These are phyloP conservation scores for Daucus carota DNA, from an alignment of 129 eudicot species.

Conservation along the genomic window DH1_v3.0 NC_030389.2:38520501-38521000, in stretches of 20 bases:
- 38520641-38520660: background rate
- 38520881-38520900: background rate
- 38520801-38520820: too few relatives aligned
- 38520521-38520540: slow-evolving; percentile 28
- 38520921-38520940: background rate
- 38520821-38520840: too few relatives aligned
- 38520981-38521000: background rate
- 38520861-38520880: too few relatives aligned
- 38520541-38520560: background rate
- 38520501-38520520: slow-evolving; percentile 29
- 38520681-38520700: background rate
- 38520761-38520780: background rate
- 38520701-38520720: background rate
- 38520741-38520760: background rate
- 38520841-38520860: too few relatives aligned
- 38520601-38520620: slow-evolving; percentile 13
- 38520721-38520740: background rate
- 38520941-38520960: background rate
- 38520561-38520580: slow-evolving; percentile 34
- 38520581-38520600: slow-evolving; percentile 15
- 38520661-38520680: background rate
- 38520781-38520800: too few relatives aligned
- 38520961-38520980: background rate
- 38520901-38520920: background rate
- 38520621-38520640: slow-evolving; percentile 5